These are phyloP conservation scores for Colletotrichum melonis DNA, from an alignment of 2,329 filamentous ascomycete genomes.

Conservation along the genomic window DNA sequence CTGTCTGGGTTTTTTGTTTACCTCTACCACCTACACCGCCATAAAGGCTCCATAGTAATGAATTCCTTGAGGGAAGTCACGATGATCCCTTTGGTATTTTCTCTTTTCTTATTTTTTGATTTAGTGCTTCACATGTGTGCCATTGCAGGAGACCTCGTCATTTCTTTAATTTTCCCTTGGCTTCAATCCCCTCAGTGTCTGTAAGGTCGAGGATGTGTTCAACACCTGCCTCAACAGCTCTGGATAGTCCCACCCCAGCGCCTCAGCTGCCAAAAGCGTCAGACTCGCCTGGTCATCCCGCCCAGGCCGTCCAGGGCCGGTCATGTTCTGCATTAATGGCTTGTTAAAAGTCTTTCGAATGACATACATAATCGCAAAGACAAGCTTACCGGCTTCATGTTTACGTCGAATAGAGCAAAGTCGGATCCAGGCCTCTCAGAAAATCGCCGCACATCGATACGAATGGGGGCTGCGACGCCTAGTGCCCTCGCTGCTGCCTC, in stretches of 20 bases:
- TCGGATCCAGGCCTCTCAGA: conserved; percentile 38
- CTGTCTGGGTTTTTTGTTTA: background rate
- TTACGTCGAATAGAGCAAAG: conserved; percentile 63
- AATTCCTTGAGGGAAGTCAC: background rate
- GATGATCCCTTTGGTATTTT: background rate
- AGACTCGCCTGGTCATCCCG: conserved; percentile 60
- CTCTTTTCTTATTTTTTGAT: background rate
- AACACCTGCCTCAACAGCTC: conserved; percentile 51
- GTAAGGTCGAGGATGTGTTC: background rate
- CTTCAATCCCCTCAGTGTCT: background rate
- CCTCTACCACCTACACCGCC: background rate
- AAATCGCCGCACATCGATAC: conserved; percentile 58
- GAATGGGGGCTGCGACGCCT: conserved; percentile 54
- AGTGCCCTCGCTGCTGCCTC: conserved; percentile 52
- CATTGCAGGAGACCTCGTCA: too few species aligned
- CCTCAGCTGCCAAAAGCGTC: conserved; percentile 53
- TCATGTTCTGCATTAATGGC: conserved; percentile 14
- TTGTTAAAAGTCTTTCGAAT: background rate
- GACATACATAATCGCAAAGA: background rate
- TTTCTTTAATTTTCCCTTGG: background rate
- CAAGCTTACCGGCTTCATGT: conserved; percentile 60
- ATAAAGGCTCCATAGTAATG: too few species aligned
- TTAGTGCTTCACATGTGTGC: too few species aligned
- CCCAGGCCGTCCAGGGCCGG: conserved; percentile 57
- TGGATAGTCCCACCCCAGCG: conserved; percentile 55